Conservation (phyloP, 345 rosid genomes). For the Pistacia atlantica region DNA sequence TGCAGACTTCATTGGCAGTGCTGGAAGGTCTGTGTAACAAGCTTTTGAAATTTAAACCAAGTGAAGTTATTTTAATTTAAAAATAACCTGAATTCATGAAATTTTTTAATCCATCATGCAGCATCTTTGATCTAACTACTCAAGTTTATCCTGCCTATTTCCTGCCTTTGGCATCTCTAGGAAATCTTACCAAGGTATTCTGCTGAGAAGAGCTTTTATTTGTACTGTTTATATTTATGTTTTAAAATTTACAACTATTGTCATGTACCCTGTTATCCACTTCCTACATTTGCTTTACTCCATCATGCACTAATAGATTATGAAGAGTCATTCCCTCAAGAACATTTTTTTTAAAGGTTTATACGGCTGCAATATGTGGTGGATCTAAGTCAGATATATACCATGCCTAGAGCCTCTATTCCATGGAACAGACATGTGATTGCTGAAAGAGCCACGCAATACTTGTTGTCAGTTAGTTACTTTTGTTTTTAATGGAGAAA, state of each 20-base stretch:
- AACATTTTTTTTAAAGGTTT: not conserved
- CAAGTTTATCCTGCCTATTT: slow-evolving; percentile 91
- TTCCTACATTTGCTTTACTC: not conserved
- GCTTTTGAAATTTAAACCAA: slow-evolving; percentile 7
- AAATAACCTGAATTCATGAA: slow-evolving; percentile 4
- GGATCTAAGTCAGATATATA: not conserved
- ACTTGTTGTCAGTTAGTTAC: too few relatives aligned
- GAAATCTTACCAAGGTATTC: slow-evolving; percentile 94
- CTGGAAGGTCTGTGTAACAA: slow-evolving; percentile 70
- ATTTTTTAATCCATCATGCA: slow-evolving; percentile 39
- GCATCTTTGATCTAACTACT: slow-evolving; percentile 90
- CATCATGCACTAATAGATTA: not conserved
- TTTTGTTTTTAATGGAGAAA: not conserved
- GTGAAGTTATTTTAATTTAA: slow-evolving; percentile 12
- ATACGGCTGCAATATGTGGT: not conserved
- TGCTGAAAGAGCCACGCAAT: too few relatives aligned
- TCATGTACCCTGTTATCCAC: not conserved
- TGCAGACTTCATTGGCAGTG: slow-evolving; percentile 97
- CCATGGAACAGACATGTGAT: not conserved
- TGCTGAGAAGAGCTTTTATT: slow-evolving; percentile 6
- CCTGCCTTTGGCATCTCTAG: slow-evolving; percentile 86
- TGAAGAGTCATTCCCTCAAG: not conserved
- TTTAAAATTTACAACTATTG: not conserved
- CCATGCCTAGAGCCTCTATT: not conserved
- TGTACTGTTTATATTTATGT: not conserved